Evolutionary conservation across 352 stramenopile genomes (phyloP), one percentile per base, ranked within the genome.

Genomic region (Phytophthora citricola): DNA sequence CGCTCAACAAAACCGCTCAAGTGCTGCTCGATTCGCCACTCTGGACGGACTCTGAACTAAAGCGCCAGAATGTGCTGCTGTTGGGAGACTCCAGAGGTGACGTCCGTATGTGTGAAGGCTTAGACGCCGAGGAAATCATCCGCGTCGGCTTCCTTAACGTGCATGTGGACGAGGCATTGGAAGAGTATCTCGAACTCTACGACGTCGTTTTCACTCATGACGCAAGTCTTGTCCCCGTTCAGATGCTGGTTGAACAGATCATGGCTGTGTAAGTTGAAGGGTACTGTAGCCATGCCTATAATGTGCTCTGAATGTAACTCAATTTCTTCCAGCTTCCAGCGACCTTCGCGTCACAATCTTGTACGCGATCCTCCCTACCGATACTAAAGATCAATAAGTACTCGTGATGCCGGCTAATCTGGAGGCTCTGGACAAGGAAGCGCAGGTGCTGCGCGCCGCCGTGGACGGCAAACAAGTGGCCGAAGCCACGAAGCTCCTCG

Each of bases 1-100:
- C 78, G 46, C 73, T 90, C 26, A 93, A 92, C 78, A 93, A 93
- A 66, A 93, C 87, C 49, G 79, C 83, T 12, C 75, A 69, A n/a
- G 81, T 93, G 39, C 22, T 91, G 44, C 58, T 81, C 5, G 75
- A 87, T 44, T 90, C 80, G n/a, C 63, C 73, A 27, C 91, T 93
- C 44, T 86, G 78, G 71, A 29, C 76, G 11, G 63, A 81, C 31
- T 87, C 70, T 20, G 57, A 85, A 38, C 48, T 75, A 47, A 65
- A 78, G 51, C 83, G 85, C 5, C 73, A 58, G 53, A 93, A 93
- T 39, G 83, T 93, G 20, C 44, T 92, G 52, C 48, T 93, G 26
- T 66, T 93, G 0, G 83, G 85, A 11, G 83, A 93, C 66, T 93
- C 85, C 27, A 51, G 69, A n/a, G 80, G 79, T 11, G 84, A 92